Percentiles rank a stretch among this genome's conserved stretches.
Evolutionary conservation across 1,284 basidiomycete species (phyloP).

Genomic region (Veloporphyrellus conicus): DNA sequence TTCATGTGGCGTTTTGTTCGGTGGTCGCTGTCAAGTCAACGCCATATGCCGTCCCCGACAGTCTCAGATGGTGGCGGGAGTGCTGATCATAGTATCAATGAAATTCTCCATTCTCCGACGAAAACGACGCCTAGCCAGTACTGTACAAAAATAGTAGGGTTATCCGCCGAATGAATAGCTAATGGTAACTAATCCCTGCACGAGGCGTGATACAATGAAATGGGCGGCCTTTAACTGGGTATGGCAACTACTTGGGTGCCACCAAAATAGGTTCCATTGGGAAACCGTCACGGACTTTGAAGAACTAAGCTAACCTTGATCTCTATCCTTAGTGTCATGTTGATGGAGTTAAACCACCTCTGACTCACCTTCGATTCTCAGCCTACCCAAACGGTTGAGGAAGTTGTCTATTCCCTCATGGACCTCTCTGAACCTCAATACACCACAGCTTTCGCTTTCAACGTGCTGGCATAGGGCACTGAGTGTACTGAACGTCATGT

Average conservation of each 20-base stretch:
- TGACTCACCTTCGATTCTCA: conserved; percentile 21
- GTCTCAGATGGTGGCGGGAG: not conserved
- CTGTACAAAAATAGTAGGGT: conserved; percentile 5
- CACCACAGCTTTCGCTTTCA: conserved; percentile 52
- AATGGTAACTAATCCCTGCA: conserved; percentile 3
- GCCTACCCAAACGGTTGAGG: conserved; percentile 12
- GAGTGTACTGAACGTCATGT: conserved; percentile 39
- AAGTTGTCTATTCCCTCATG: conserved; percentile 36
- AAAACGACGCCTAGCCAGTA: not conserved
- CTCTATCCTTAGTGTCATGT: conserved; percentile 8
- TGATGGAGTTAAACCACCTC: conserved; percentile 27
- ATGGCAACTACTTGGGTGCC: conserved; percentile 12
- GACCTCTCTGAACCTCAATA: conserved; percentile 41
- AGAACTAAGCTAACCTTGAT: conserved; percentile 18
- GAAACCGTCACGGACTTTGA: conserved; percentile 30
- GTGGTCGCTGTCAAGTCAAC: conserved; percentile 22
- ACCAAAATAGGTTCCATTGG: conserved; percentile 10
- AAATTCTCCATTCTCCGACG: too few species aligned
- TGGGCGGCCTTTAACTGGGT: conserved; percentile 22
- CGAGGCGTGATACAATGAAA: conserved; percentile 17
- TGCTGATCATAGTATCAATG: too few species aligned
- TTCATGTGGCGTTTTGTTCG: conserved; percentile 22
- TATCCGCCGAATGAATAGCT: conserved; percentile 13
- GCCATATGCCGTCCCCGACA: conserved; percentile 12
- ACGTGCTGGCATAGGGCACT: conserved; percentile 52